Base-by-base conservation (phyloP, 2,329 filamentous ascomycete species). In the Nigrograna mackinnonii region DNA sequence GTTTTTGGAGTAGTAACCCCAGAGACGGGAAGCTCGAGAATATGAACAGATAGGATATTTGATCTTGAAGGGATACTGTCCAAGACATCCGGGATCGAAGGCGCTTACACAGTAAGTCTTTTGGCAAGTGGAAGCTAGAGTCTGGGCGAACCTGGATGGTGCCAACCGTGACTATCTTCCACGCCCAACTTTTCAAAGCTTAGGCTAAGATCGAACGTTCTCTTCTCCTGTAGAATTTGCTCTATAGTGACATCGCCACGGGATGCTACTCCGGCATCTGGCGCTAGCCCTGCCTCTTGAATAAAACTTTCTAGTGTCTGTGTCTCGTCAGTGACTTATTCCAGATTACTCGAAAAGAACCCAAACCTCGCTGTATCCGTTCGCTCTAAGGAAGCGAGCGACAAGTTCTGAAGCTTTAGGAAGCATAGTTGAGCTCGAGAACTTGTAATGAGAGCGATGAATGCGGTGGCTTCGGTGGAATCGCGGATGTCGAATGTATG, bases 211-310 rank as follows among this genome's bases (percentile, higher is more conserved):
- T 85, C 82, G 50, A 79, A 84, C 0, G 67, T 68, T 53, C 72
- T 75, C 66, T 84, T 85, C 63, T 85, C 81, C 36, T 82, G 73
- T 6, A 85, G 67, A n/a, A 84, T 68, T 33, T 75, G 69, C 54
- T 85, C 81, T 39, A 85, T 74, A 3, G 80, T 82, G 59, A 82
- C 68, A 39, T 74, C 69, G 21, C 69, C 68, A 36, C 67, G 69
- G 9, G 65, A 59, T 3, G 63, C 57, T 6, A 50, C 33, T 0
- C 77, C 82, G 35, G 70, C 74, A 63, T 81, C 74, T 14, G 67
- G 48, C 11, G 78, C 69, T 14, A 85, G 67, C 5, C 72, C 75
- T 7, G 80, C 79, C 61, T 84, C 82, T 35, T 64, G 57, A 42
- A 84, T 67, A 57, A 84, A 84, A n/a, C 74, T 76, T 19, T 74